phyloP scores from a whole-genome alignment of 2,329 filamentous ascomycete genomes.

The Fusarium sp. region DNA sequence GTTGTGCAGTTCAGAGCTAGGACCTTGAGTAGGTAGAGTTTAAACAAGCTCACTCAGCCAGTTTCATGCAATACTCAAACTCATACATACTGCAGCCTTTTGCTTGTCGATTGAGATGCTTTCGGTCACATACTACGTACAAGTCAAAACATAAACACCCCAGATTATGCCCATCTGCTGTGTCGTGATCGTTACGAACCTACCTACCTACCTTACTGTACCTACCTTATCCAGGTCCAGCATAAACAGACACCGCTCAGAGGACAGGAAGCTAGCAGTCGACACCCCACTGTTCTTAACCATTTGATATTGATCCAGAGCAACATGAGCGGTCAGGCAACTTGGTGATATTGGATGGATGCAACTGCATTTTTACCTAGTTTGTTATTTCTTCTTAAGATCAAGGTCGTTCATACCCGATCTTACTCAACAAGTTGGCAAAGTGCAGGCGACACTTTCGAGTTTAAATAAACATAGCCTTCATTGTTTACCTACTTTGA shows the following conservation, averaged over 20 bases:
- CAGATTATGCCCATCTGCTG: slow-evolving; percentile 3
- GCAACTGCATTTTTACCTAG: slow-evolving; percentile 6
- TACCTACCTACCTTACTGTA: neutral
- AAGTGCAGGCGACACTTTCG: neutral
- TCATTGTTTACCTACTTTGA: slow-evolving; percentile 13
- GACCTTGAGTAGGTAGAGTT: neutral
- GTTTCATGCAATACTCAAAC: neutral
- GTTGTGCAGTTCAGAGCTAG: too few species aligned
- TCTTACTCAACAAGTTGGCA: neutral
- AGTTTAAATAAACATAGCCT: slow-evolving; percentile 8
- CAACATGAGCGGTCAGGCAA: slow-evolving; percentile 34
- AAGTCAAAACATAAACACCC: slow-evolving; percentile 9
- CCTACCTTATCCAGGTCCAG: neutral
- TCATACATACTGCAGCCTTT: neutral
- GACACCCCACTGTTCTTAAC: slow-evolving; percentile 34
- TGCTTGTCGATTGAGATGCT: neutral
- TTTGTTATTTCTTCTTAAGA: neutral
- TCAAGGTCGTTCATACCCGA: neutral
- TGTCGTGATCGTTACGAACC: slow-evolving; percentile 14
- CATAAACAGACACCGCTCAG: slow-evolving; percentile 18
- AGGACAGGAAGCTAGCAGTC: slow-evolving; percentile 11
- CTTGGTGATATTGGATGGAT: slow-evolving; percentile 5
- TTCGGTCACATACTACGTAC: neutral
- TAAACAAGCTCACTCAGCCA: neutral
- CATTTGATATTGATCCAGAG: slow-evolving; percentile 5